These are phyloP conservation scores for Trypanosoma scelopori DNA, from an alignment of 208 protist species.

Conservation along the genomic window DNA sequence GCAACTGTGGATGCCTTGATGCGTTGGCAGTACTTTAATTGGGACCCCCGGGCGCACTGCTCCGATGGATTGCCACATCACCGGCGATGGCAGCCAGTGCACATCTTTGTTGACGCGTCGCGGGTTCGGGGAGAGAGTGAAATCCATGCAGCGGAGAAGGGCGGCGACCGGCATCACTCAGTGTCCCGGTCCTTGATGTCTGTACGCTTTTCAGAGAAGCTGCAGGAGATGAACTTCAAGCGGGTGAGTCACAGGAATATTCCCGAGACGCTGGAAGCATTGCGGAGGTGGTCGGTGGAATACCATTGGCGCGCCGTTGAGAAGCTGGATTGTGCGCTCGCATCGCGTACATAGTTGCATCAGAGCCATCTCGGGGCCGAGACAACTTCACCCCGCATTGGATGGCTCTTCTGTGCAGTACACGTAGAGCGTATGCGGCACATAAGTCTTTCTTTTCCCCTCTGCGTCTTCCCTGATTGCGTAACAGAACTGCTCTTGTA, in stretches of 20 bases:
- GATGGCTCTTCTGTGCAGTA: no score
- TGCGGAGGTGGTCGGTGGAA: slow-evolving; percentile 43
- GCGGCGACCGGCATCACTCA: background rate
- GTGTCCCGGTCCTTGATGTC: slow-evolving; percentile 50
- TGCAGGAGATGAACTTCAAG: slow-evolving; percentile 46
- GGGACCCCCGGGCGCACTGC: slow-evolving; percentile 82
- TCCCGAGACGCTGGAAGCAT: slow-evolving; percentile 19
- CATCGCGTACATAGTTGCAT: no score
- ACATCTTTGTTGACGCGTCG: slow-evolving; percentile 75
- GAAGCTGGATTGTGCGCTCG: no score
- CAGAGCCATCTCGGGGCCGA: no score
- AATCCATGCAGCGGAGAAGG: background rate
- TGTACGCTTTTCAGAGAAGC: slow-evolving; percentile 45
- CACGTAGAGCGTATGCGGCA: no score
- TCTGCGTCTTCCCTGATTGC: no score
- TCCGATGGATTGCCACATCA: slow-evolving; percentile 68
- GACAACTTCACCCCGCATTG: no score
- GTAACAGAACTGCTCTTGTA: no score
- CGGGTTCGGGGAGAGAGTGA: slow-evolving; percentile 5
- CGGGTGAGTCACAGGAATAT: slow-evolving; percentile 27
- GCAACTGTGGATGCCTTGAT: slow-evolving; percentile 40
- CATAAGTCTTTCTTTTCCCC: no score
- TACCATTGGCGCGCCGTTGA: slow-evolving; percentile 29
- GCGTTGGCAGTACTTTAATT: slow-evolving; percentile 74
- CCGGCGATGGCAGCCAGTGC: slow-evolving; percentile 43